These are phyloP conservation scores for Quercus engelmannii DNA, from an alignment of 306 rosid genomes.

Conservation along the genomic window DNA sequence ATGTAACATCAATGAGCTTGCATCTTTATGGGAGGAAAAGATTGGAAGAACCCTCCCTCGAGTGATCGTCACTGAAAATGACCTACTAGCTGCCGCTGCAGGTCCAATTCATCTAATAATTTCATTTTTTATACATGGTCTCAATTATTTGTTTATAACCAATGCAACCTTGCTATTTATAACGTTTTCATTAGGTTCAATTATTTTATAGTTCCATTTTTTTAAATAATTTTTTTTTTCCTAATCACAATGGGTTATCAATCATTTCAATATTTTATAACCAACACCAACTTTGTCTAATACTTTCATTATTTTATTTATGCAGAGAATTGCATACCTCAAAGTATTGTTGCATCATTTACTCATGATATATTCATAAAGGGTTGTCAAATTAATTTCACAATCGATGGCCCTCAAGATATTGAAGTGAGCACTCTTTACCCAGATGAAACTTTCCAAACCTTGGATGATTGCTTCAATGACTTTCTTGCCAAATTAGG, in stretches of 20 bases:
- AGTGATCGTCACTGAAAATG: constrained; percentile 43
- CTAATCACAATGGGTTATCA: too few species aligned
- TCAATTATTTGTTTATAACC: too few species aligned
- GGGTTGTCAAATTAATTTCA: constrained; percentile 58
- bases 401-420: constrained; percentile 31
- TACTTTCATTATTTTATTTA: background rate
- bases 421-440: constrained; percentile 46
- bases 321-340: constrained; percentile 54
- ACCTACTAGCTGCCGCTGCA: constrained; percentile 57
- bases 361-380: constrained; percentile 74
- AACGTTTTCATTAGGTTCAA: too few species aligned
- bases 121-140: background rate
- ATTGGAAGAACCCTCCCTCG: constrained; percentile 54
- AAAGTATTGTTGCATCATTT: constrained; percentile 68
- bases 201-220: too few species aligned
- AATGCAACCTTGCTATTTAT: too few species aligned
- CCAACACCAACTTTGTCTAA: background rate
- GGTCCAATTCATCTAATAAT: constrained; percentile 23
- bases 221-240: too few species aligned
- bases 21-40: constrained; percentile 63
- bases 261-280: too few species aligned
- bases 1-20: constrained; percentile 52
- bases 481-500: constrained; percentile 35
- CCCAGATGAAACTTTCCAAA: constrained; percentile 51
- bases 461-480: constrained; percentile 61